Conservation (phyloP, 2,329 filamentous ascomycete genomes). For the Fusarium sp. region DNA sequence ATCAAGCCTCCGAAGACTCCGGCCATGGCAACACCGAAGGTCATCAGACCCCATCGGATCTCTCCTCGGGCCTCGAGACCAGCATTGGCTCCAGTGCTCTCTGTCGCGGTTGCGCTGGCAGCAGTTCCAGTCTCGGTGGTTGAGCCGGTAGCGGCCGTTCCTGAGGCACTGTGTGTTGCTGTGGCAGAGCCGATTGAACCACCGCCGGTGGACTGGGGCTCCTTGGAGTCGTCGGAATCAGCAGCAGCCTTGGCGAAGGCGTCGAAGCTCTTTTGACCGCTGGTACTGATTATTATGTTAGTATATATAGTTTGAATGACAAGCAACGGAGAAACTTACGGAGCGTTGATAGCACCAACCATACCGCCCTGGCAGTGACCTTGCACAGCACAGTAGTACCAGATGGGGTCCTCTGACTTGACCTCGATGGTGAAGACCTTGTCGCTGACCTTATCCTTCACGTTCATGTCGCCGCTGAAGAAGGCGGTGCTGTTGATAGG, state of each 20-base stretch:
- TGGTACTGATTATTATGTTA: constrained; percentile 23
- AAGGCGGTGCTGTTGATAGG: constrained; percentile 66
- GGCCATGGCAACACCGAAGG: constrained; percentile 37
- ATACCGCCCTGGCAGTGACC: constrained; percentile 73
- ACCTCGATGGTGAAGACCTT: constrained; percentile 42
- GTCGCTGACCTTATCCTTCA: constrained; percentile 27
- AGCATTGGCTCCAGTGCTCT: constrained; percentile 28
- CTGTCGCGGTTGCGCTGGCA: constrained; percentile 19
- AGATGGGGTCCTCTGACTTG: constrained; percentile 66
- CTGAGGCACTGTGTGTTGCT: constrained; percentile 27
- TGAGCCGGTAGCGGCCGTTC: constrained; percentile 23
- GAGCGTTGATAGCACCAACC: constrained; percentile 62
- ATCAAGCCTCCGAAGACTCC: constrained; percentile 44
- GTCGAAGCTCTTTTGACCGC: constrained; percentile 32
- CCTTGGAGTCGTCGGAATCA: constrained; percentile 28
- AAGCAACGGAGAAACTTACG: constrained; percentile 36
- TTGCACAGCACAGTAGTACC: constrained; percentile 73
- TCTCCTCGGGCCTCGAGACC: constrained; percentile 38
- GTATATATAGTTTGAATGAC: background rate
- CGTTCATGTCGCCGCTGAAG: constrained; percentile 50
- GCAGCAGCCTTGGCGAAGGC: constrained; percentile 34
- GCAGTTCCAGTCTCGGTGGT: constrained; percentile 28
- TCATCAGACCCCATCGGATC: constrained; percentile 48
- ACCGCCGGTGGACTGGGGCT: constrained; percentile 41
- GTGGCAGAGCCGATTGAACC: constrained; percentile 33